Evolutionary conservation across 1,284 basidiomycete genomes (phyloP).

Genomic region (Melampsora larici-populina): DNA sequence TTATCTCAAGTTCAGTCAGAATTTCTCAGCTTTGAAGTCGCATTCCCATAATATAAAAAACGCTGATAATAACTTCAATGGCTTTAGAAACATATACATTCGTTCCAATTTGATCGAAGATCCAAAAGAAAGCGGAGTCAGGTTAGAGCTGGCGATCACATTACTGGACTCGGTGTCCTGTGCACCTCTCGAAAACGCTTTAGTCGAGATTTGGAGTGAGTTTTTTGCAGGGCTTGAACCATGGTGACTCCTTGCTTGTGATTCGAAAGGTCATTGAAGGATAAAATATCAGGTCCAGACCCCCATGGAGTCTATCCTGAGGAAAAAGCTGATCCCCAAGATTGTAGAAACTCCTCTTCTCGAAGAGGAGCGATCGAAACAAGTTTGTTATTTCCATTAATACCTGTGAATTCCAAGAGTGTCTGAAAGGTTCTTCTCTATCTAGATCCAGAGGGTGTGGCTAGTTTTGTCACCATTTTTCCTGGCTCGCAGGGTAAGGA

Average conservation of each 20-base stretch:
- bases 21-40: no score
- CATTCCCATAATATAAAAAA: no score
- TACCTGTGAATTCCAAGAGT: background rate
- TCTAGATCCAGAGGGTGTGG: conserved; percentile 24
- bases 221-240: background rate
- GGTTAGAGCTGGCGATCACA: conserved; percentile 1
- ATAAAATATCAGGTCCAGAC: conserved; percentile 8
- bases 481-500: conserved; percentile 25
- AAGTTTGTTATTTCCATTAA: background rate
- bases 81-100: conserved; percentile 19
- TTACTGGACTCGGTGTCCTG: conserved; percentile 17
- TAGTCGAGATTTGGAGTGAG: conserved; percentile 32
- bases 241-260: background rate
- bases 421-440: background rate
- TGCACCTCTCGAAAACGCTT: conserved; percentile 31
- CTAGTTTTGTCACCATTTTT: conserved; percentile 19
- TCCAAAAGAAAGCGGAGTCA: conserved; percentile 12
- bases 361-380: conserved; percentile 24
- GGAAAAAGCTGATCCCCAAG: background rate
- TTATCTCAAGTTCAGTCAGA: no score
- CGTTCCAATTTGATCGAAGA: conserved; percentile 28
- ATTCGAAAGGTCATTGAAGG: no score
- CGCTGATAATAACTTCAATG: background rate
- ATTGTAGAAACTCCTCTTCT: conserved; percentile 11
- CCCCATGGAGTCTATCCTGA: conserved; percentile 25